phyloP scores from a whole-genome alignment of 768 basidiomycete genomes.

The Scleroderma citrinum region DNA sequence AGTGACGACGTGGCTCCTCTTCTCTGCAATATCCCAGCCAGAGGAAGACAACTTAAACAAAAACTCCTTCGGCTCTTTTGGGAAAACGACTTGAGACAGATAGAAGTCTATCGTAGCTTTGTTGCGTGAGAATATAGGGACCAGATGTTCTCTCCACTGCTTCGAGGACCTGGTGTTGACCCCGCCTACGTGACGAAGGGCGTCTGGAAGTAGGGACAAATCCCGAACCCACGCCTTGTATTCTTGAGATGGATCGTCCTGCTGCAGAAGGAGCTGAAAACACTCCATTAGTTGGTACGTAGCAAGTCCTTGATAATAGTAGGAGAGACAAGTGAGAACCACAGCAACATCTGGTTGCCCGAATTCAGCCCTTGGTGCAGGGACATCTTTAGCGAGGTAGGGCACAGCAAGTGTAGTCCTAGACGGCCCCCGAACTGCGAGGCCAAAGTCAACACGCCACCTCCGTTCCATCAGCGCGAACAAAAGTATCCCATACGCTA shows the following conservation, averaged over 20 bases:
- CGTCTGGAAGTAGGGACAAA: constrained; percentile 13
- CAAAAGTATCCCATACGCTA: constrained; percentile 28
- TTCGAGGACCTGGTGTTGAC: constrained; percentile 26
- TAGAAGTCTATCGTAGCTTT: constrained; percentile 31
- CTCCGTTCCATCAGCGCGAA: constrained; percentile 29
- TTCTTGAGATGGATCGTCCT: constrained; percentile 27
- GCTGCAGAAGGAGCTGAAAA: constrained; percentile 24
- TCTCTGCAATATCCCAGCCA: constrained; percentile 34
- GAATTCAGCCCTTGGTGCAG: constrained; percentile 32
- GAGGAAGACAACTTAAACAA: constrained; percentile 28
- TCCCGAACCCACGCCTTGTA: constrained; percentile 28
- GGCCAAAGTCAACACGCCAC: constrained; percentile 37
- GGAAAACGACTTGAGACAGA: constrained; percentile 32
- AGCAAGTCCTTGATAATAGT: constrained; percentile 31
- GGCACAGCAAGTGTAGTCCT: constrained; percentile 34
- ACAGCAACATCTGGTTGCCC: constrained; percentile 24
- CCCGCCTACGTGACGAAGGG: constrained; percentile 10
- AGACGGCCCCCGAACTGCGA: constrained; percentile 16
- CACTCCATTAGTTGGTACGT: constrained; percentile 21
- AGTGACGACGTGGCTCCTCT: constrained; percentile 9
- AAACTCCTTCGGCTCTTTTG: constrained; percentile 33
- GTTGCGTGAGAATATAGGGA: constrained; percentile 25
- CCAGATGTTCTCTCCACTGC: constrained; percentile 16
- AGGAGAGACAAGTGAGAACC: neutral
- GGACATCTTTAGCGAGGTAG: constrained; percentile 34